Conservation (phyloP, 2,329 filamentous ascomycete genomes). For the Phaeoacremonium minimum region DNA sequence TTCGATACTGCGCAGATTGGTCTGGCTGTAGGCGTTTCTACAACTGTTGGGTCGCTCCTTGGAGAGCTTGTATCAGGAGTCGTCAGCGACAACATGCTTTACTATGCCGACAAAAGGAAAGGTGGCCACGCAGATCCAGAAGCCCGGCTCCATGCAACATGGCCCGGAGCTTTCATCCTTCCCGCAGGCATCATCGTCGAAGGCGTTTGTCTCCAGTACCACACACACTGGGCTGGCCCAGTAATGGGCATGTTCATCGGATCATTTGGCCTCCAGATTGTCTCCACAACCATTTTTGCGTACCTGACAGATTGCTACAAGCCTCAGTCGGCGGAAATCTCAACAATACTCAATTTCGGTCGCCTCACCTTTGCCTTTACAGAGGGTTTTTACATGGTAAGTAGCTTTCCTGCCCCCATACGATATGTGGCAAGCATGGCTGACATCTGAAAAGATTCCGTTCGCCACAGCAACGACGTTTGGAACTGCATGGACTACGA, state of each 20-base stretch:
- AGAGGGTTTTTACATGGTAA: too few relatives aligned
- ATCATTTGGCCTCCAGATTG: conserved; percentile 11
- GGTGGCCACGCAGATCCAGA: neutral
- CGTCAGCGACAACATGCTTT: neutral
- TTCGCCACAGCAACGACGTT: too few relatives aligned
- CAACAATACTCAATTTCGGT: too few relatives aligned
- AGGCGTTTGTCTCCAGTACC: conserved; percentile 11
- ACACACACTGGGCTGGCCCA: conserved; percentile 10
- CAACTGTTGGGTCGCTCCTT: neutral
- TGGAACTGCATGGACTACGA: too few relatives aligned
- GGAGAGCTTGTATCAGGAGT: conserved; percentile 1
- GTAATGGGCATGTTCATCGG: conserved; percentile 11
- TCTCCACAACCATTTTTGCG: conserved; percentile 12
- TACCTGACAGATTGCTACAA: conserved; percentile 15
- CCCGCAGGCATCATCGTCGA: conserved; percentile 14
- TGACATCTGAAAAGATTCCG: too few relatives aligned
- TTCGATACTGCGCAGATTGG: too few relatives aligned
- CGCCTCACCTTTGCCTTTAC: too few relatives aligned
- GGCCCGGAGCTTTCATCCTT: conserved; percentile 5
- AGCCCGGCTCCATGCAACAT: neutral
- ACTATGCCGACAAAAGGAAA: neutral
- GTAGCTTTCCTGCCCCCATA: too few relatives aligned
- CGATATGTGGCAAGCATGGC: too few relatives aligned
- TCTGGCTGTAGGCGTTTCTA: neutral
- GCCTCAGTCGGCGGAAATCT: conserved; percentile 12